These are phyloP conservation scores for Globisporangium radiosum DNA, from an alignment of 352 stramenopile genomes.

Conservation along the genomic window DNA sequence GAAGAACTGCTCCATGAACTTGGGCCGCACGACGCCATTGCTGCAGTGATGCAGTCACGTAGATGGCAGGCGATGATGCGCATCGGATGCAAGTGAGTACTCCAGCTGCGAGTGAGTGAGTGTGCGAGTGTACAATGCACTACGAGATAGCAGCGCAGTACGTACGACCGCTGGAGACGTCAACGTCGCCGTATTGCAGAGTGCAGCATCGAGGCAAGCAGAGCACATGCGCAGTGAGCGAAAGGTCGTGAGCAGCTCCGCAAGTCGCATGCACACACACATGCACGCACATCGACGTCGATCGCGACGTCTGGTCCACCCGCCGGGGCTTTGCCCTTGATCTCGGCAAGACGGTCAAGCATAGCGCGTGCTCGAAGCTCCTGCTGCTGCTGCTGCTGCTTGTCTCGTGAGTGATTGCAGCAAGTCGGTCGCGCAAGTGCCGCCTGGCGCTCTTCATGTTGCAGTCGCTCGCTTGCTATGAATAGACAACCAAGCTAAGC, in stretches of 20 bases:
- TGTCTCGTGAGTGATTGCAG: neutral
- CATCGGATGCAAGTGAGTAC: no score
- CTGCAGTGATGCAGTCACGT: constrained; percentile 11
- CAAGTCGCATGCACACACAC: no score
- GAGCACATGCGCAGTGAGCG: neutral
- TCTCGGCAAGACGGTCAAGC: constrained; percentile 67
- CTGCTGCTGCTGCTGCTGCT: neutral
- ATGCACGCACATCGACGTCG: constrained; percentile 45
- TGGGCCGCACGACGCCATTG: constrained; percentile 51
- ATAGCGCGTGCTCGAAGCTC: constrained; percentile 18
- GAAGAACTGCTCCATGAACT: constrained; percentile 96
- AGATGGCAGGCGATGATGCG: neutral
- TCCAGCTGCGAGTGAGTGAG: no score
- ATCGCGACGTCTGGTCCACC: constrained; percentile 39
- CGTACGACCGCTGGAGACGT: constrained; percentile 5
- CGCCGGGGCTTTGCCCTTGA: constrained; percentile 41
- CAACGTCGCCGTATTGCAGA: no score
- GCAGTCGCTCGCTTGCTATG: no score
- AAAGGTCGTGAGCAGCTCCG: neutral
- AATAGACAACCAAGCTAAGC: no score
- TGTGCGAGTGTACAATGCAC: neutral
- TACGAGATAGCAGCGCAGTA: neutral
- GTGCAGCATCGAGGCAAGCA: neutral
- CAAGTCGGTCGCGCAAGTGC: neutral
- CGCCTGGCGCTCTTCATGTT: no score